A percentile compares a stretch with the other conserved stretches of the same genome.
Evolutionary conservation across 2,329 filamentous ascomycete species (phyloP).

Genomic region (Fusarium odoratissimum): DNA sequence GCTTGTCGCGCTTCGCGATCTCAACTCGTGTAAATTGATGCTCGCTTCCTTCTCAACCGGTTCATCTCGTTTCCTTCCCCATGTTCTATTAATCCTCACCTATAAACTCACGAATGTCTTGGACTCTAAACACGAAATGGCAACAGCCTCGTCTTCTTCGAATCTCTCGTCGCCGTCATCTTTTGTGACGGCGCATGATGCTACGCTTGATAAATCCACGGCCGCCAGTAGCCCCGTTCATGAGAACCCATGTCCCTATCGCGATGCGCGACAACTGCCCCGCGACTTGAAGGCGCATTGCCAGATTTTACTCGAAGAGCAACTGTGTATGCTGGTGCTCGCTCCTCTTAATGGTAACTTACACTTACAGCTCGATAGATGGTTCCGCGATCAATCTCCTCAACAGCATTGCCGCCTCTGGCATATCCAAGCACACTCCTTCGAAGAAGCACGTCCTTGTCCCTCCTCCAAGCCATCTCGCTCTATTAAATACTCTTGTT

Average conservation of each 20-base stretch:
- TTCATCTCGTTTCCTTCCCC: not conserved
- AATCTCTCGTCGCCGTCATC: slow-evolving; percentile 49
- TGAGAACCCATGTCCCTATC: slow-evolving; percentile 56
- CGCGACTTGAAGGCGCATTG: slow-evolving; percentile 74
- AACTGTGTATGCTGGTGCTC: slow-evolving; percentile 65
- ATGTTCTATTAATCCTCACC: not conserved
- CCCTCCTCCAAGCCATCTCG: slow-evolving; percentile 78
- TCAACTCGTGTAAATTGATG: slow-evolving; percentile 36
- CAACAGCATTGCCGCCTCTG: slow-evolving; percentile 69
- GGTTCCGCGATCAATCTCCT: slow-evolving; percentile 70
- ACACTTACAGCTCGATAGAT: slow-evolving; percentile 40
- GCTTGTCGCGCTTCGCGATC: slow-evolving; percentile 35
- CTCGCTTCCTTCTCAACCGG: not conserved
- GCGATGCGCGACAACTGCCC: slow-evolving; percentile 66
- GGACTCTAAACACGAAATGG: slow-evolving; percentile 35
- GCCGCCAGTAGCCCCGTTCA: slow-evolving; percentile 52
- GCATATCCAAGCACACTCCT: slow-evolving; percentile 50
- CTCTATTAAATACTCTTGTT: slow-evolving; percentile 82
- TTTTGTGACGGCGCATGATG: slow-evolving; percentile 51
- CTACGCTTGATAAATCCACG: slow-evolving; percentile 47
- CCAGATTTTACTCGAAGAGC: slow-evolving; percentile 80
- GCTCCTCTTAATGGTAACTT: not conserved
- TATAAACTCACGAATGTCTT: slow-evolving; percentile 24
- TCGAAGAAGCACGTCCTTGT: slow-evolving; percentile 63
- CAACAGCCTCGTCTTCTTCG: slow-evolving; percentile 35